phyloP scores from a whole-genome alignment of 83 land plant genomes.

The Larix sibirica region DNA sequence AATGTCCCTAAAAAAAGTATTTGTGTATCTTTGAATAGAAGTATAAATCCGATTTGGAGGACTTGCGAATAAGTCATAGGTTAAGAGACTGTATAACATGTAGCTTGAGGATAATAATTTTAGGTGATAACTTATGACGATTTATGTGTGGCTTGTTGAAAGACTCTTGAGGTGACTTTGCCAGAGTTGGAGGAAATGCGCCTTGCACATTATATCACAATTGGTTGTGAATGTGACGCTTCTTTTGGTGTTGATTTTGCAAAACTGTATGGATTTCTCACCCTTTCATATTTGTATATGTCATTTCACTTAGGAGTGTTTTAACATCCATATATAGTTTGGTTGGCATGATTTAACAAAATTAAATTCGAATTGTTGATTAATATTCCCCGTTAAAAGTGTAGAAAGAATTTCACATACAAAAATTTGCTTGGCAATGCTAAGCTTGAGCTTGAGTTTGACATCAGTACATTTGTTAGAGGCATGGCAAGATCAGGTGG shows the following conservation, averaged over 20 bases:
- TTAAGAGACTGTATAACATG: too few relatives aligned
- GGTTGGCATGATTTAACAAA: neutral
- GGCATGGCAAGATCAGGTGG: constrained; percentile 44
- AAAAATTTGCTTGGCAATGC: too few relatives aligned
- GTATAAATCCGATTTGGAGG: neutral
- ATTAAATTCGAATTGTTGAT: neutral
- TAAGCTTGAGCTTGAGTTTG: neutral
- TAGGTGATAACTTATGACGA: neutral
- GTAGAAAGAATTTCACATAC: too few relatives aligned
- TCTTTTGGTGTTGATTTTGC: constrained; percentile 59
- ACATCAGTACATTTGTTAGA: constrained; percentile 22
- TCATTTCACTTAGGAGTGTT: neutral
- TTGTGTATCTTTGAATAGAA: neutral
- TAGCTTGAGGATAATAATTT: too few relatives aligned
- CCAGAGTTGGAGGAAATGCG: constrained; percentile 96
- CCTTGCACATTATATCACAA: constrained; percentile 85
- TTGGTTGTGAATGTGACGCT: constrained; percentile 70
- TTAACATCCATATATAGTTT: neutral
- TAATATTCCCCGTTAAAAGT: too few relatives aligned
- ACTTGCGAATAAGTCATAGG: neutral
- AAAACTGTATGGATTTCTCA: constrained; percentile 49
- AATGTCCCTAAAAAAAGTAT: neutral
- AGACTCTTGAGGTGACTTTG: constrained; percentile 82
- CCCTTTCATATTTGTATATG: neutral
- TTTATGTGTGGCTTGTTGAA: neutral